A percentile compares a stretch with the other conserved stretches of the same genome.
Conservation (phyloP, 345 rosid genomes). For the Acer saccharum region DNA sequence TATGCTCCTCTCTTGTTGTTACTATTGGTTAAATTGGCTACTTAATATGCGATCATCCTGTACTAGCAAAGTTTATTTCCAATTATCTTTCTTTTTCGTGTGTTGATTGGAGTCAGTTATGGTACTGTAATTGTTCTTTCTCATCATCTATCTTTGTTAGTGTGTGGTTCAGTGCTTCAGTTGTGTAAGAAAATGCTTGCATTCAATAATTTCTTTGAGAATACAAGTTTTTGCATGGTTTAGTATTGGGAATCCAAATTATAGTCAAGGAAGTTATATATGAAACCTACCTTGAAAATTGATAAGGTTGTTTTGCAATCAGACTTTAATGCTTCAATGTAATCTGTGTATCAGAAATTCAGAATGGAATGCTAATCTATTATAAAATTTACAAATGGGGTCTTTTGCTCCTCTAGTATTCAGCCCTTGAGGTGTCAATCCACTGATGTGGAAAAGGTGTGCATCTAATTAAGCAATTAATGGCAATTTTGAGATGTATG, state of each 20-base stretch:
- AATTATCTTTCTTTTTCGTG: not conserved
- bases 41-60: not conserved
- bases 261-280: not conserved
- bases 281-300: not conserved
- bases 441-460: not conserved
- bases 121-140: not conserved
- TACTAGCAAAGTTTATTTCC: not conserved
- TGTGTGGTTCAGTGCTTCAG: not conserved
- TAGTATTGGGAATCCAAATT: not conserved
- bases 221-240: not conserved
- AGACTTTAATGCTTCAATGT: not conserved
- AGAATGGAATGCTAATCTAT: not conserved
- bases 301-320: not conserved
- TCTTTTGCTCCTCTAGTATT: not conserved
- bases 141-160: not conserved
- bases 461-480: not conserved
- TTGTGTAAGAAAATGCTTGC: not conserved
- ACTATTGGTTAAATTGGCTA: not conserved
- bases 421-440: not conserved
- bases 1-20: constrained; percentile 5
- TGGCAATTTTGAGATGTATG: constrained; percentile 5
- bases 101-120: constrained; percentile 7
- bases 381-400: not conserved
- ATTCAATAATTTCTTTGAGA: not conserved
- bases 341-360: not conserved